Evolutionary conservation across 805 yeast species (phyloP).

Genomic region (Candida xiaguanensis): DNA sequence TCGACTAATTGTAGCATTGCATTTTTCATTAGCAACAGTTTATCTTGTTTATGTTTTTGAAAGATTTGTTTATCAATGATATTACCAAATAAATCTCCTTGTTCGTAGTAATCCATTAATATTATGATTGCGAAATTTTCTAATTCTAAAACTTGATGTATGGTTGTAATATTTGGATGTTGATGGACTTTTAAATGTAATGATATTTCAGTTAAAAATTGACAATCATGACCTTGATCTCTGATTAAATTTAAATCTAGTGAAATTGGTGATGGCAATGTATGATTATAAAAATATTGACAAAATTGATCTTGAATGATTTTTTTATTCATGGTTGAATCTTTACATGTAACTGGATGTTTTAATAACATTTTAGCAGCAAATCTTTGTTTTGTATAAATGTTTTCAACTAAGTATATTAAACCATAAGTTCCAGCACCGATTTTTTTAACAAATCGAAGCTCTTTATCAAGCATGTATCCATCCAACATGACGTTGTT

Average conservation of each 20-base stretch:
- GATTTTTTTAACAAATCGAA: slow-evolving; percentile 46
- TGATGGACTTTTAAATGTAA: slow-evolving; percentile 71
- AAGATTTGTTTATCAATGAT: slow-evolving; percentile 75
- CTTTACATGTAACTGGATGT: slow-evolving; percentile 32
- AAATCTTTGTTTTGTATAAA: slow-evolving; percentile 43
- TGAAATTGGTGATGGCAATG: slow-evolving; percentile 14
- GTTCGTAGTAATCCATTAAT: slow-evolving; percentile 80
- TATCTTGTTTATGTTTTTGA: slow-evolving; percentile 30
- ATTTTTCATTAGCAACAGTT: slow-evolving; percentile 46
- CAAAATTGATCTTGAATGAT: slow-evolving; percentile 24
- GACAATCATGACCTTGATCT: slow-evolving; percentile 21
- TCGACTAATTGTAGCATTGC: slow-evolving; percentile 39
- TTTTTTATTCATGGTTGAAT: slow-evolving; percentile 26
- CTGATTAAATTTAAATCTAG: slow-evolving; percentile 22
- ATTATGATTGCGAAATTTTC: slow-evolving; percentile 55
- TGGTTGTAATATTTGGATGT: slow-evolving; percentile 75
- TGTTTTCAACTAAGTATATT: slow-evolving; percentile 66
- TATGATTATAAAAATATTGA: slow-evolving; percentile 16
- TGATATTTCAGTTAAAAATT: slow-evolving; percentile 61
- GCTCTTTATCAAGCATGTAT: slow-evolving; percentile 25
- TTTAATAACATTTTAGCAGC: slow-evolving; percentile 75
- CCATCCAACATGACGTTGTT: slow-evolving; percentile 17
- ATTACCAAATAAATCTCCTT: slow-evolving; percentile 82
- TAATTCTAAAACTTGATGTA: slow-evolving; percentile 67
- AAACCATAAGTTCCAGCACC: slow-evolving; percentile 89